Percentiles rank a stretch among this genome's conserved stretches.
Evolutionary conservation across 805 yeast genomes (phyloP).

Genomic region (Saccharomycopsis synnaedendra): DNA sequence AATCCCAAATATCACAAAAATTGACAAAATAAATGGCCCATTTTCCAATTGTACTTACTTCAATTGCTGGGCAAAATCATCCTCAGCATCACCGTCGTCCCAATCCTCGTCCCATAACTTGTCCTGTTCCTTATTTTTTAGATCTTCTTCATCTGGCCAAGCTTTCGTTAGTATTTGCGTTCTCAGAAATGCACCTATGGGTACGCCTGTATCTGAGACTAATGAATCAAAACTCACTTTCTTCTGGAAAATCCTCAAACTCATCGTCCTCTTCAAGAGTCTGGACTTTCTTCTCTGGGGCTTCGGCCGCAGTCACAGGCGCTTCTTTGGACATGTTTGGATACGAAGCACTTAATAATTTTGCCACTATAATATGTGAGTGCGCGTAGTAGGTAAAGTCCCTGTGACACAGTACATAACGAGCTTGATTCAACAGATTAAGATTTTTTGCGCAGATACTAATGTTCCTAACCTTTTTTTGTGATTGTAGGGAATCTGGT

Average conservation of each 20-base stretch:
- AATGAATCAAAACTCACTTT: conserved; percentile 28
- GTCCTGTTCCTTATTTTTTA: conserved; percentile 39
- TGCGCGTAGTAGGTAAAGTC: background rate
- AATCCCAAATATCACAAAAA: background rate
- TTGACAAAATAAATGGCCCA: background rate
- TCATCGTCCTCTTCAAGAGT: conserved; percentile 93
- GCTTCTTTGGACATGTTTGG: conserved; percentile 11
- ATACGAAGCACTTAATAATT: background rate
- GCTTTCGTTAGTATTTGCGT: conserved; percentile 24
- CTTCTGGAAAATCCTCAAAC: conserved; percentile 93
- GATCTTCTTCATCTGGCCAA: conserved; percentile 55
- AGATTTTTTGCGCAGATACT: background rate
- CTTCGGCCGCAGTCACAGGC: conserved; percentile 1
- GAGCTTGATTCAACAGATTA: background rate
- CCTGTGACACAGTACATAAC: background rate
- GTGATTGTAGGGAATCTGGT: background rate
- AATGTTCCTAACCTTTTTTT: background rate
- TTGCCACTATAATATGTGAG: background rate
- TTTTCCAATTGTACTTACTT: conserved; percentile 30
- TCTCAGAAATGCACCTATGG: conserved; percentile 1
- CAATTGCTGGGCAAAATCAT: conserved; percentile 69
- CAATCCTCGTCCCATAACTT: conserved; percentile 94
- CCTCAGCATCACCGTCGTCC: conserved; percentile 93
- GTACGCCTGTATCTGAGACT: background rate
- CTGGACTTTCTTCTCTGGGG: conserved; percentile 28